These are phyloP conservation scores for Kluyveromyces marxianus DNA, from an alignment of 1,139 yeast genomes.

Conservation along the genomic window DNA sequence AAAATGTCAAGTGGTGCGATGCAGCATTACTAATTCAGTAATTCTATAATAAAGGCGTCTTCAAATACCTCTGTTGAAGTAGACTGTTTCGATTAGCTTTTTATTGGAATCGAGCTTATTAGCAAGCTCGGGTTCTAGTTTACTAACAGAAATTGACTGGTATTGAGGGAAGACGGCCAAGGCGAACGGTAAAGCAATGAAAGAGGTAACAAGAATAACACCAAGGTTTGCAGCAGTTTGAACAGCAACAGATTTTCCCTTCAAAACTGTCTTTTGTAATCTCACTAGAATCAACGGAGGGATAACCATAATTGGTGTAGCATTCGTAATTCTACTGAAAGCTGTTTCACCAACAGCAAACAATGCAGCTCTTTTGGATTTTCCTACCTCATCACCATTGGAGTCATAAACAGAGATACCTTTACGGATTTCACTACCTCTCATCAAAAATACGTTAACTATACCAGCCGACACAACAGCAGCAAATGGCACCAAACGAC, in stretches of 20 bases:
- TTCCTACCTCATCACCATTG: slow-evolving; percentile 65
- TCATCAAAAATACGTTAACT: slow-evolving; percentile 89
- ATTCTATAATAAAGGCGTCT: background rate
- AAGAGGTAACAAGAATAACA: slow-evolving; percentile 74
- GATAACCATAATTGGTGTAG: slow-evolving; percentile 93
- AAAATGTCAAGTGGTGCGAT: no score
- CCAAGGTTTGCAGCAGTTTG: slow-evolving; percentile 75
- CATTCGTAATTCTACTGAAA: slow-evolving; percentile 85
- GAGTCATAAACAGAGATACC: slow-evolving; percentile 70
- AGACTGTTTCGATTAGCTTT: slow-evolving; percentile 48
- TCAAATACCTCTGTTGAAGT: slow-evolving; percentile 89
- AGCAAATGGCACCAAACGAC: slow-evolving; percentile 91
- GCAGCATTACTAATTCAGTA: no score
- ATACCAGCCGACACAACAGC: slow-evolving; percentile 97
- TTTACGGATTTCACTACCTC: slow-evolving; percentile 84
- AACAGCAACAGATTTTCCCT: slow-evolving; percentile 55
- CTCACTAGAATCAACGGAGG: slow-evolving; percentile 81
- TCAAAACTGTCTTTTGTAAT: slow-evolving; percentile 62
- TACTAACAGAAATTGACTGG: slow-evolving; percentile 48
- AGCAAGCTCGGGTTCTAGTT: slow-evolving; percentile 58
- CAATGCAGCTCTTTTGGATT: slow-evolving; percentile 77
- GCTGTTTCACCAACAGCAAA: slow-evolving; percentile 97
- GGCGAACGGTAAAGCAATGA: slow-evolving; percentile 87
- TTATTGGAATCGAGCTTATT: slow-evolving; percentile 59
- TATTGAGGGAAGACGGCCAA: slow-evolving; percentile 92